Conservation (phyloP, 2,329 filamentous ascomycete genomes). For the Pezicula rhizophila region DNA sequence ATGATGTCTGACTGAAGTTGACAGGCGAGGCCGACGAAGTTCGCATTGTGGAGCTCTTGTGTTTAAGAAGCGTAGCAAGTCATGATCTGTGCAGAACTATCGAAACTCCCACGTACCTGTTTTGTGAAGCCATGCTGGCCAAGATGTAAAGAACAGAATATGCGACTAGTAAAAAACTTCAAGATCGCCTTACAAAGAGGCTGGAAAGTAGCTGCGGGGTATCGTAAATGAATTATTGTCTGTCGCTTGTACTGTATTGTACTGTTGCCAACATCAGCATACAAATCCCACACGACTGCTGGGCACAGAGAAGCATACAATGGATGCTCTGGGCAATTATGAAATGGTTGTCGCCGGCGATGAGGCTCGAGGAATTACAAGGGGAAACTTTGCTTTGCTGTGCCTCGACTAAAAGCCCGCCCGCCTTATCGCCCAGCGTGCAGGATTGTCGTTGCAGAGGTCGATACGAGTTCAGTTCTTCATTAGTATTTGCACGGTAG, state of each 20-base stretch:
- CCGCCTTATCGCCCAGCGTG: slow-evolving; percentile 5
- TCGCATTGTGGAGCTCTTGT: slow-evolving; percentile 8
- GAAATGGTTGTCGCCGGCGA: too few relatives aligned
- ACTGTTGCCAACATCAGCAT: slow-evolving; percentile 7
- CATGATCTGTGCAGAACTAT: slow-evolving; percentile 14
- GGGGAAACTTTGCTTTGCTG: slow-evolving; percentile 1
- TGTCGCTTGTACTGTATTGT: neutral
- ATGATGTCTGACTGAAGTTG: neutral
- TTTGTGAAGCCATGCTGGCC: slow-evolving; percentile 26
- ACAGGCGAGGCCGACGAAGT: neutral
- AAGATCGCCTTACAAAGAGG: slow-evolving; percentile 6
- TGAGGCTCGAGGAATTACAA: neutral
- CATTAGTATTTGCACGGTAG: too few relatives aligned
- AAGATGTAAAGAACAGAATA: slow-evolving; percentile 7
- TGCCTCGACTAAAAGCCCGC: slow-evolving; percentile 2
- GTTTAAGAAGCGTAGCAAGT: slow-evolving; percentile 18
- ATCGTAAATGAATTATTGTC: slow-evolving; percentile 19
- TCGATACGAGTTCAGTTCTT: neutral
- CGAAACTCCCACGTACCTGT: slow-evolving; percentile 20
- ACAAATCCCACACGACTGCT: neutral
- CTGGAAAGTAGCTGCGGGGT: slow-evolving; percentile 20
- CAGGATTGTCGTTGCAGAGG: slow-evolving; percentile 3
- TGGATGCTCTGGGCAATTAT: neutral
- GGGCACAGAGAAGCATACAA: neutral
- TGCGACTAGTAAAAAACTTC: slow-evolving; percentile 9